Evolutionary conservation across 768 basidiomycete species (phyloP), one percentile per base, ranked within the genome.

Genomic region (Rhizopogon salebrosus): DNA sequence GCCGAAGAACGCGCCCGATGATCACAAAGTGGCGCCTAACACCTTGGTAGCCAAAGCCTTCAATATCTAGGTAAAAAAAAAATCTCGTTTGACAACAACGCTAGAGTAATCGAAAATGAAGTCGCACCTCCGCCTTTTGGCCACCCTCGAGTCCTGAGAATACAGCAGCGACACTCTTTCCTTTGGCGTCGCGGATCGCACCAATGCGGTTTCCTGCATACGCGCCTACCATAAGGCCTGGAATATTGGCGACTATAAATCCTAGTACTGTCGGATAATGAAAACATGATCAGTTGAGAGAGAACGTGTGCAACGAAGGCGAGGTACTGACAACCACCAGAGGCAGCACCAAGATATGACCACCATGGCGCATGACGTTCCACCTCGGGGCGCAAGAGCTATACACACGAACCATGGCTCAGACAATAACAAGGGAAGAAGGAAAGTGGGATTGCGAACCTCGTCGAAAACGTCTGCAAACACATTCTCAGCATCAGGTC

Each of bases 381-480:
- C 16, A 93, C 87, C 66, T 93, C 91, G 7, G 91, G 91, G 2
- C 89, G 82, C 40, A 93, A 73, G 24, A 93, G 73, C 89, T 88
- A 34, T 34, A 13, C 5, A 53, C 40, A 38, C 35, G 45, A n/a
- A 36, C 18, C 55, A 48, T 55, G 52, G n/a, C 26, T 24, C 27
- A 39, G 27, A 26, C 34, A 34, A n/a, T 14, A 31, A 34, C 23
- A n/a, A 29, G 39, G 29, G 36, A 24, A 20, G n/a, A 14, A 22
- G 51, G 48, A 26, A 14, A 22, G 20, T 38, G 18, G 16, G 29
- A 45, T 29, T n/a, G 41, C 77, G 41, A 56, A 90, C 92, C 74
- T 95, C 93, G 56, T 95, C 93, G 57, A 95, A 95, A 4, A 89
- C 92, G 63, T 95, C 87, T 3, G 87, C 84, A 64, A 95, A 97